Evolutionary conservation across 1,139 yeast species (phyloP).

Genomic region (Magnusiomyces paraingens): DNA sequence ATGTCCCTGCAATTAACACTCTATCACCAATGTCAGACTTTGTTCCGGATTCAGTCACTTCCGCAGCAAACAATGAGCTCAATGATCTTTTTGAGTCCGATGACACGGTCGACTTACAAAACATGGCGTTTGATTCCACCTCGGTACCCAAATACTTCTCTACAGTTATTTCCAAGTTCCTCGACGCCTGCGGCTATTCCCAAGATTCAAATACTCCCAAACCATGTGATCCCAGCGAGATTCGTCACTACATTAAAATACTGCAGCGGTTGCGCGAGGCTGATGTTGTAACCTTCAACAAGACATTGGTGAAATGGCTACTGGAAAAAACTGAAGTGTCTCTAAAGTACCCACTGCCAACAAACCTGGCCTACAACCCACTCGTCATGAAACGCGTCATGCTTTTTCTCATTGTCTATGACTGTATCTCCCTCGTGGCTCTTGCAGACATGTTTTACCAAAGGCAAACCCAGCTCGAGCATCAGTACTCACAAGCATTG

Average conservation of each 20-base stretch:
- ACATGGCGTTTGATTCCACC: slow-evolving; percentile 15
- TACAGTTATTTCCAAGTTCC: slow-evolving; percentile 17
- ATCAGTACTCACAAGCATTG: not conserved
- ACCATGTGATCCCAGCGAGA: not conserved
- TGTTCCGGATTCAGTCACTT: not conserved
- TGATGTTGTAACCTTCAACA: slow-evolving; percentile 21
- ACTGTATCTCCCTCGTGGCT: slow-evolving; percentile 32
- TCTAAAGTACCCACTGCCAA: not conserved
- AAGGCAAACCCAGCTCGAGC: not conserved
- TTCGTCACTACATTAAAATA: slow-evolving; percentile 19
- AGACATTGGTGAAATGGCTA: slow-evolving; percentile 24
- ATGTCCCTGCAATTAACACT: slow-evolving; percentile 22
- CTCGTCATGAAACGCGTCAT: slow-evolving; percentile 27
- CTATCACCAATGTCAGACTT: slow-evolving; percentile 28
- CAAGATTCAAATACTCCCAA: not conserved
- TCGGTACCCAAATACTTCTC: slow-evolving; percentile 19
- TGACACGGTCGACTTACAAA: slow-evolving; percentile 17
- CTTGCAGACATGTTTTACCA: slow-evolving; percentile 32
- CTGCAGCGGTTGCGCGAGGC: slow-evolving; percentile 24
- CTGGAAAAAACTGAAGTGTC: slow-evolving; percentile 23
- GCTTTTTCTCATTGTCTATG: slow-evolving; percentile 34
- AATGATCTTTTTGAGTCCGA: slow-evolving; percentile 8
- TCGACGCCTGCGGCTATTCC: slow-evolving; percentile 18
- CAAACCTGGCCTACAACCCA: slow-evolving; percentile 15
- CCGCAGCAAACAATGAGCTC: slow-evolving; percentile 8